A percentile compares a stretch with the other conserved stretches of the same genome.
These are phyloP conservation scores for Magnaporthales sp. DNA, from an alignment of 2,329 filamentous ascomycete genomes.

Conservation along the genomic window DNA sequence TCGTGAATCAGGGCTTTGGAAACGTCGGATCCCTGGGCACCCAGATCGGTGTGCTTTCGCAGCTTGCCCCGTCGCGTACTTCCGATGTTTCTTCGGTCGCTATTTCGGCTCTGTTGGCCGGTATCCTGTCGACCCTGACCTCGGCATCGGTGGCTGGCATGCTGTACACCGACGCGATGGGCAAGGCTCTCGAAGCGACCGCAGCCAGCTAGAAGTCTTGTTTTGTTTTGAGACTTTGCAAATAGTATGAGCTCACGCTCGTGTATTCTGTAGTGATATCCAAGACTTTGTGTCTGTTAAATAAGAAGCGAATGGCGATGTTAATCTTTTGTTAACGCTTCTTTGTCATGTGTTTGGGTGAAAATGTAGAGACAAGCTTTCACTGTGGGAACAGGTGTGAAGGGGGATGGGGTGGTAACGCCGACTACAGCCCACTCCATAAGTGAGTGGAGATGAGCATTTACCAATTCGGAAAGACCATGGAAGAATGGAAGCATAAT, in stretches of 20 bases:
- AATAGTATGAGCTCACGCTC: background rate
- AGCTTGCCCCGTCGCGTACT: constrained; percentile 65
- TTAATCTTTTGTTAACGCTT: too few species aligned
- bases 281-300: background rate
- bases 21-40: constrained; percentile 84
- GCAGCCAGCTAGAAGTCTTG: background rate
- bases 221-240: background rate
- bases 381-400: too few species aligned
- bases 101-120: constrained; percentile 67
- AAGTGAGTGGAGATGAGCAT: too few species aligned
- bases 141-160: constrained; percentile 72
- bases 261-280: background rate
- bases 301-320: too few species aligned
- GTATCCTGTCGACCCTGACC: constrained; percentile 70
- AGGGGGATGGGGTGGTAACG: too few species aligned
- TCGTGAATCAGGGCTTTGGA: constrained; percentile 49
- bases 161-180: constrained; percentile 27
- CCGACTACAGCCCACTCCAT: too few species aligned
- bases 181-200: background rate
- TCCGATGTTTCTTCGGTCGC: constrained; percentile 71
- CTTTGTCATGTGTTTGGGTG: too few species aligned
- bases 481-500: too few species aligned
- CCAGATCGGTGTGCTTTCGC: constrained; percentile 79
- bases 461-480: too few species aligned
- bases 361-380: too few species aligned